Conservation (phyloP, 352 stramenopile species). For the Thalassiosira ordinaria region DNA sequence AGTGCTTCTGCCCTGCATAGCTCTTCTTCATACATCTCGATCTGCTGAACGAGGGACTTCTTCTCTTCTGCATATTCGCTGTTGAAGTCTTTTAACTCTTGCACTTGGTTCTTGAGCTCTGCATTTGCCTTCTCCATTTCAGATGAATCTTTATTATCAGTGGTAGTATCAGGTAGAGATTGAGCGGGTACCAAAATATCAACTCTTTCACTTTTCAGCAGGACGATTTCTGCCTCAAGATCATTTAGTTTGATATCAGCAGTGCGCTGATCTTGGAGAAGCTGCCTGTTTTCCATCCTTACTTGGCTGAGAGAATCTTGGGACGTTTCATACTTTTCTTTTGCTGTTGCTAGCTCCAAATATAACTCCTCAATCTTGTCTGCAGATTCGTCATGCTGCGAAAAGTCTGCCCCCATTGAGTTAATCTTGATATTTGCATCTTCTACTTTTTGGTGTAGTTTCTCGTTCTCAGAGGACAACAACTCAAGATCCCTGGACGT, state of each 20-base stretch:
- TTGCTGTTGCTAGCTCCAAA: conserved; percentile 73
- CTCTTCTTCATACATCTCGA: conserved; percentile 38
- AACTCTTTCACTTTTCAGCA: too few relatives aligned
- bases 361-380: conserved; percentile 86
- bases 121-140: conserved; percentile 19
- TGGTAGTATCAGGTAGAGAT: not conserved
- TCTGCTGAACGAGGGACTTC: conserved; percentile 21
- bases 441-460: conserved; percentile 7
- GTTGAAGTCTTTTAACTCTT: conserved; percentile 6
- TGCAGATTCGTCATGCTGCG: too few relatives aligned
- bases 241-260: conserved; percentile 5
- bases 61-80: conserved; percentile 26
- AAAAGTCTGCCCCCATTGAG: conserved; percentile 24
- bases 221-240: conserved; percentile 14
- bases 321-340: conserved; percentile 29
- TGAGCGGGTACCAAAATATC: too few relatives aligned
- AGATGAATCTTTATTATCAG: not conserved
- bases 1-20: conserved; percentile 18
- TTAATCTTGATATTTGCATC: conserved; percentile 16
- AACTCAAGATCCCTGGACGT: conserved; percentile 13
- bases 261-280: conserved; percentile 17
- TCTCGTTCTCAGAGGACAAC: conserved; percentile 26
- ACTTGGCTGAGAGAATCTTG: conserved; percentile 18
- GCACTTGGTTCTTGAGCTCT: conserved; percentile 6
- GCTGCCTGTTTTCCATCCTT: conserved; percentile 13